These are phyloP conservation scores for Aureobasidium zeae DNA, from an alignment of 2,329 filamentous ascomycete species.

Conservation along the genomic window DNA sequence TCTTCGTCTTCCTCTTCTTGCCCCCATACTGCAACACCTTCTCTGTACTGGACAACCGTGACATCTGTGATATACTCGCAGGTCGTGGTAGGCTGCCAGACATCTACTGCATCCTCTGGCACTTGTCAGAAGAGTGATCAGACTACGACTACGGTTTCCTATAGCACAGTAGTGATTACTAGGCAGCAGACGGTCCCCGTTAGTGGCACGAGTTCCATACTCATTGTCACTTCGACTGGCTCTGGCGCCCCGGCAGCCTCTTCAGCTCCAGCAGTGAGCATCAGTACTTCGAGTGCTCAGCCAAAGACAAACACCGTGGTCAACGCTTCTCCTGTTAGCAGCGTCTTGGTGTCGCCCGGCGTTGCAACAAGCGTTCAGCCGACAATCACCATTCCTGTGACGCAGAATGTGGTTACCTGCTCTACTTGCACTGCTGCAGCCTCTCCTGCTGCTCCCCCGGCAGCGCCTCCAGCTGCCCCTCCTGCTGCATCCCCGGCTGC, in stretches of 20 bases:
- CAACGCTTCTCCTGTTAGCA: too few species aligned
- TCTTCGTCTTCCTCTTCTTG: neutral
- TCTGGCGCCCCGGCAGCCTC: neutral
- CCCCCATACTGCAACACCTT: too few species aligned
- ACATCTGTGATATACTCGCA: neutral
- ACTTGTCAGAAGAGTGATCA: conserved; percentile 1
- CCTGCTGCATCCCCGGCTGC: neutral
- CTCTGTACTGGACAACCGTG: conserved; percentile 6
- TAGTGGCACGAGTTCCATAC: neutral
- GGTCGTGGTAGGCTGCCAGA: conserved; percentile 2
- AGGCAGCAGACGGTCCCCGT: neutral
- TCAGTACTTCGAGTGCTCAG: too few species aligned
- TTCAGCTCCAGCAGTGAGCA: neutral
- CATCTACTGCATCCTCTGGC: neutral
- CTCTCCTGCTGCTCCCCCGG: neutral
- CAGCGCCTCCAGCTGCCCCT: neutral
- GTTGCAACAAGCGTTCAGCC: too few species aligned
- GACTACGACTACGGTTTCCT: neutral
- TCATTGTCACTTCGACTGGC: conserved; percentile 1
- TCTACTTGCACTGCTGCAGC: neutral
- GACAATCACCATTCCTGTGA: neutral
- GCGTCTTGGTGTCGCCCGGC: too few species aligned
- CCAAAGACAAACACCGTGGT: too few species aligned
- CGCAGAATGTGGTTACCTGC: neutral
- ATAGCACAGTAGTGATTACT: conserved; percentile 4